Conservation (phyloP, 495 filamentous ascomycete genomes). For the Penicillium ochrochloron region DNA sequence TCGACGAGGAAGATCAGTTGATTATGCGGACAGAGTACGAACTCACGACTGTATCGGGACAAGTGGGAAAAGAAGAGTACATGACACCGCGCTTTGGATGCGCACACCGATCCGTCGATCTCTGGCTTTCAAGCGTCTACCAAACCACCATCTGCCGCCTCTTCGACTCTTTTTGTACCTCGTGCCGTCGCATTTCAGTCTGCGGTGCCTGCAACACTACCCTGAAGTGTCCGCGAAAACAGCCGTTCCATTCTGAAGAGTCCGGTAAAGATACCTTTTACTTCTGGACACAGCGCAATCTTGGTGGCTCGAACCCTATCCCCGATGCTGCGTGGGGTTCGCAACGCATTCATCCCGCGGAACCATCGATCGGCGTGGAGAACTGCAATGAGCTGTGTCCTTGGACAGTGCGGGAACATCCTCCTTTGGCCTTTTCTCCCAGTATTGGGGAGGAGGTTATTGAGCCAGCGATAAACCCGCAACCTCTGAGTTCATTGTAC, state of each 20-base stretch:
- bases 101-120: conserved; percentile 51
- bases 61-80: conserved; percentile 48
- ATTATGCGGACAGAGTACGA: conserved; percentile 49
- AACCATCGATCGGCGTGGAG: conserved; percentile 40
- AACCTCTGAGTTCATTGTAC: conserved; percentile 44
- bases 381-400: conserved; percentile 52
- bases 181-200: conserved; percentile 46
- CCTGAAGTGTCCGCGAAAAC: conserved; percentile 45
- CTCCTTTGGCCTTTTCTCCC: conserved; percentile 41
- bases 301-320: conserved; percentile 35
- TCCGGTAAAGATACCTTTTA: conserved; percentile 39
- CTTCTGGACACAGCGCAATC: conserved; percentile 47
- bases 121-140: conserved; percentile 51
- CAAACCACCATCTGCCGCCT: conserved; percentile 48
- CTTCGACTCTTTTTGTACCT: conserved; percentile 43
- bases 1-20: conserved; percentile 41
- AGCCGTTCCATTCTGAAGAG: conserved; percentile 34
- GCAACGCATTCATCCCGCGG: conserved; percentile 51
- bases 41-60: conserved; percentile 42
- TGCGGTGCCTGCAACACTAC: conserved; percentile 47
- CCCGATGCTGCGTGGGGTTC: conserved; percentile 43
- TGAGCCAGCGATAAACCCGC: conserved; percentile 41
- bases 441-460: conserved; percentile 45
- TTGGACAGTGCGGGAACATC: conserved; percentile 51
- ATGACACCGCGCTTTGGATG: conserved; percentile 54